A percentile compares a stretch with the other conserved stretches of the same genome.
These are phyloP conservation scores for Solanum hybrid DNA, from an alignment of 305 asterid species.

Conservation along the genomic window DNA sequence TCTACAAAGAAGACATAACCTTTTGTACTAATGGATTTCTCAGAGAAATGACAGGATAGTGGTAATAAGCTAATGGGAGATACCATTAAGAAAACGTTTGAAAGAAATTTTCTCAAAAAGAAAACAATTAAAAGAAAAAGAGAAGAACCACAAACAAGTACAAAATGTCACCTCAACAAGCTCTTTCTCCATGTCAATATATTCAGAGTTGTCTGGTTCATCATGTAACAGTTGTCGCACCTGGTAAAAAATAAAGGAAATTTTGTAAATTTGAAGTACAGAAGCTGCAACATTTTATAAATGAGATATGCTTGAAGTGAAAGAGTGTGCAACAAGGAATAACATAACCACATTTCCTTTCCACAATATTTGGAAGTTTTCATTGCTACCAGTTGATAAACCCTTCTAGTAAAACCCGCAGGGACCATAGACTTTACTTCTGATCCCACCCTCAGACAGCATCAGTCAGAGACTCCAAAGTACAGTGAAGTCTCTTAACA, in stretches of 20 bases:
- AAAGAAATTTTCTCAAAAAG: neutral
- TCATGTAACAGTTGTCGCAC: constrained; percentile 57
- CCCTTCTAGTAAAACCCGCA: neutral
- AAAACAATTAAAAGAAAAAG: neutral
- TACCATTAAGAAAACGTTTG: neutral
- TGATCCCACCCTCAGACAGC: neutral
- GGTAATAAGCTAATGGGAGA: neutral
- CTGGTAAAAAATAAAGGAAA: constrained; percentile 25
- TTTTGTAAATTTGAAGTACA: neutral
- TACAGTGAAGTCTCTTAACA: neutral
- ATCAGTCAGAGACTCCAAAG: neutral
- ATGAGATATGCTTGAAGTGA: neutral
- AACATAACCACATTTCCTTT: neutral
- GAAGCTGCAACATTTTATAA: neutral
- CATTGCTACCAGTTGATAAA: neutral
- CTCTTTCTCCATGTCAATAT: constrained; percentile 91
- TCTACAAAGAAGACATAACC: constrained; percentile 7
- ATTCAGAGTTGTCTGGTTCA: constrained; percentile 78
- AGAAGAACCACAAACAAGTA: neutral
- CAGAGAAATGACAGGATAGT: neutral
- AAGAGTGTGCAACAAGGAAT: neutral
- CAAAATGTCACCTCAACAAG: constrained; percentile 72
- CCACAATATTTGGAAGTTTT: neutral
- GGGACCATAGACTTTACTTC: neutral
- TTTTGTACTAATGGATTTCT: neutral